A percentile compares a stretch with the other conserved stretches of the same genome.
Conservation (phyloP, 345 rosid species). For the Salix udensis region DNA sequence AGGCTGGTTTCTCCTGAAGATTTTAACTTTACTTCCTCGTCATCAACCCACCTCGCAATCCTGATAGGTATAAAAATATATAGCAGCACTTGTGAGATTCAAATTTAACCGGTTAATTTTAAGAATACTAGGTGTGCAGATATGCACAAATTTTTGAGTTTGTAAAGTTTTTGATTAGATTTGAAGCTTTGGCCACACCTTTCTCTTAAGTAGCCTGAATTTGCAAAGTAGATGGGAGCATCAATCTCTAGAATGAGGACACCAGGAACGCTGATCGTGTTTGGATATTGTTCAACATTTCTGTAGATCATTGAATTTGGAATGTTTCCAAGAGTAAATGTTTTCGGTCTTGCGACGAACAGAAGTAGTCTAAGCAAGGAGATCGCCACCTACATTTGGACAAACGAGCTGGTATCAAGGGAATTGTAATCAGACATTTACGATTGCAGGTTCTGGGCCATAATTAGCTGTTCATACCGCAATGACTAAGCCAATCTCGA, state of each 20-base stretch:
- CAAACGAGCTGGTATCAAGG: background rate
- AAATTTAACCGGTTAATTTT: background rate
- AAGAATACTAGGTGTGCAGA: background rate
- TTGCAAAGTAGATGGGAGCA: slow-evolving; percentile 87
- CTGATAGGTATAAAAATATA: slow-evolving; percentile 21
- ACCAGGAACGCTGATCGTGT: slow-evolving; percentile 49
- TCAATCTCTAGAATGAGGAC: slow-evolving; percentile 65
- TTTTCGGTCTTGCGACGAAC: slow-evolving; percentile 83
- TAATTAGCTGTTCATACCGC: slow-evolving; percentile 43
- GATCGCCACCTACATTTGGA: slow-evolving; percentile 46
- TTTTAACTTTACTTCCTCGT: slow-evolving; percentile 68
- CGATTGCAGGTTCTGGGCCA: background rate
- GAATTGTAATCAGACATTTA: background rate
- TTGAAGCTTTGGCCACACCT: slow-evolving; percentile 36
- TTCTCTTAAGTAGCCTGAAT: slow-evolving; percentile 76
- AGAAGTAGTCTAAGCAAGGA: slow-evolving; percentile 65
- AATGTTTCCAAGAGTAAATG: slow-evolving; percentile 59
- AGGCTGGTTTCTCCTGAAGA: slow-evolving; percentile 43
- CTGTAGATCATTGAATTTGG: slow-evolving; percentile 55
- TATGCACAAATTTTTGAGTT: background rate
- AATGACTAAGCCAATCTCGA: slow-evolving; percentile 66
- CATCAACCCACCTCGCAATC: slow-evolving; percentile 76
- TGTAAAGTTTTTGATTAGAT: background rate
- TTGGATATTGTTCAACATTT: slow-evolving; percentile 66
- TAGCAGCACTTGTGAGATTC: background rate